Evolutionary conservation across 306 rosid species (phyloP), one percentile per base, ranked within the genome.

Genomic region (Malus sieversii): DNA sequence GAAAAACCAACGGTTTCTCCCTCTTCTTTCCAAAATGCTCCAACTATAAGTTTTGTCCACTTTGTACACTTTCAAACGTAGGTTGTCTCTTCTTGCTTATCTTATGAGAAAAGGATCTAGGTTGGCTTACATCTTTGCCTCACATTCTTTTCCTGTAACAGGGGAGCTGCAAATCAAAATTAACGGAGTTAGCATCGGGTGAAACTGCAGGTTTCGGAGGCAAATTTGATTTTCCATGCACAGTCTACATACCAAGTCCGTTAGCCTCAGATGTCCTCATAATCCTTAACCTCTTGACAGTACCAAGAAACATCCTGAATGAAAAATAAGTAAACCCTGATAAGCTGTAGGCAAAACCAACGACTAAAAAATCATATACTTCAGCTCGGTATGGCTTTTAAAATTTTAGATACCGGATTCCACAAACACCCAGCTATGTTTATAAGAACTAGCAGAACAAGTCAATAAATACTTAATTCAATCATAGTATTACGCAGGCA

Each of bases 241-340:
- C 40, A 38, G 8, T 38, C 71, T 78, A 44, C 90, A 73, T 85
- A 90, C 92, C 92, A 71, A 88, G 92, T 83, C 95, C 93, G 68
- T 88, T 89, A 59, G 89, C 93, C 82, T 92, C 96, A 38, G 90
- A 81, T 53, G 89, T 87, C 82, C 89, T 90, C 97, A 95, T 95
- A 64, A 95, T 90, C 86, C 97, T 84, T 35, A 92, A 90, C 88
- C 98, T 86, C 96, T 87, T 92, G 80, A 90, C 93, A 0, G 97
- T 88, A 80, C 79, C 66, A 63, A 88, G 42, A 80, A 95, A 92
- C 97, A 95, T 92, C 82, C 97, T 95, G 96, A 78, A 76, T n/a
- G 78, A 38, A 64, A 83, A 71, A 76, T 33, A 10, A 30, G 53
- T 38, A 46, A 11, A 55, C 40, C 8, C 29, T 15, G 8, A 74